phyloP scores from a whole-genome alignment of 306 rosid species.

The Glycine latifolia region DNA sequence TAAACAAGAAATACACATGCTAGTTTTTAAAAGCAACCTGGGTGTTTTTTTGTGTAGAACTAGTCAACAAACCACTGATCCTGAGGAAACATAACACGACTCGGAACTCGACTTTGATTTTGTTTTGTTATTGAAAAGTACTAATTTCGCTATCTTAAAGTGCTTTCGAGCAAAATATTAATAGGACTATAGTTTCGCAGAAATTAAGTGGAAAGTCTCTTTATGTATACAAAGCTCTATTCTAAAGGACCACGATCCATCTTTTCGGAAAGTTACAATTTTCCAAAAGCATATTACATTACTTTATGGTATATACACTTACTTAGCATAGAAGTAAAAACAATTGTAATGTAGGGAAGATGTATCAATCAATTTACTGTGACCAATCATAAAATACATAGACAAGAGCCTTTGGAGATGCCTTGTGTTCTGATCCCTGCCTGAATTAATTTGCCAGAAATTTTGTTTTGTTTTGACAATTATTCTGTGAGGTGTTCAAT shows the following conservation, averaged over 20 bases:
- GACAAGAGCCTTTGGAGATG: conserved; percentile 10
- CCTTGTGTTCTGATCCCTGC: conserved; percentile 2
- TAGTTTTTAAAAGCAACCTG: no score
- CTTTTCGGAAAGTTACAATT: neutral
- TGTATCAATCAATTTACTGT: neutral
- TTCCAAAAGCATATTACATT: neutral
- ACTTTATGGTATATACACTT: neutral
- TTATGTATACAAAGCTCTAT: neutral
- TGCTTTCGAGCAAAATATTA: neutral
- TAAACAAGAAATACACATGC: no score
- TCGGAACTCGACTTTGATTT: neutral
- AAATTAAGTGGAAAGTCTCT: neutral
- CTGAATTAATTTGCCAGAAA: conserved; percentile 2
- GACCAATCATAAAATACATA: no score
- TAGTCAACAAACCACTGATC: no score
- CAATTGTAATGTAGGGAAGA: neutral
- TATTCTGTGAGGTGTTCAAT: neutral
- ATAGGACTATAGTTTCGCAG: neutral
- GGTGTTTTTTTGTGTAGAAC: no score
- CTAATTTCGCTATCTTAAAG: neutral
- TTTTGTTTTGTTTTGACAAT: conserved; percentile 8
- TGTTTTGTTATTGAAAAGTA: neutral
- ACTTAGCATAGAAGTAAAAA: neutral
- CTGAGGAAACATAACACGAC: no score
- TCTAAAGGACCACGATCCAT: neutral